phyloP scores from a whole-genome alignment of 306 rosid species.

The Fagus sylvatica region DNA sequence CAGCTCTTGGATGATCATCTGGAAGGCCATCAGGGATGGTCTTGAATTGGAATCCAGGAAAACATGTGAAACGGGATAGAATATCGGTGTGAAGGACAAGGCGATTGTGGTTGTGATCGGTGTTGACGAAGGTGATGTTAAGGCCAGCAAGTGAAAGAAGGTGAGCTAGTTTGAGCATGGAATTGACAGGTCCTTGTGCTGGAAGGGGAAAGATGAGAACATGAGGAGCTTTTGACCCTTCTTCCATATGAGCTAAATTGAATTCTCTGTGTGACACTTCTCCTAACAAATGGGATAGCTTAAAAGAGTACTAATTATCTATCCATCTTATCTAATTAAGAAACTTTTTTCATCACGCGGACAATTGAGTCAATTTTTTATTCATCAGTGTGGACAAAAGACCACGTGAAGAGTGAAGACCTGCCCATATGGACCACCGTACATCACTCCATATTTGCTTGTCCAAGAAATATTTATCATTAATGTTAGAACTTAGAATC shows the following conservation, averaged over 20 bases:
- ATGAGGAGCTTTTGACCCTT: not conserved
- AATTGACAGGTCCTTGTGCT: conserved; percentile 34
- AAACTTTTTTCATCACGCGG: too few species aligned
- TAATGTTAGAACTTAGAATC: too few species aligned
- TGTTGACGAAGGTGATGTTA: conserved; percentile 38
- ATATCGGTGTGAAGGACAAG: conserved; percentile 13
- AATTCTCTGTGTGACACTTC: too few species aligned
- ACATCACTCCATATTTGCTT: too few species aligned
- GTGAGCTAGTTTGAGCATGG: conserved; percentile 42
- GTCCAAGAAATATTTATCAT: too few species aligned
- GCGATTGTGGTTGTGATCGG: conserved; percentile 19
- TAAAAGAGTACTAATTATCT: too few species aligned
- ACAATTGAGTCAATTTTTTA: too few species aligned
- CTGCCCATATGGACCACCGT: too few species aligned
- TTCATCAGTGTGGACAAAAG: too few species aligned
- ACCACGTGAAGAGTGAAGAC: too few species aligned
- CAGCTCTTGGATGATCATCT: not conserved
- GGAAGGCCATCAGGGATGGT: conserved; percentile 41
- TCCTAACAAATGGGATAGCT: too few species aligned
- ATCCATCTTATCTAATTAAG: too few species aligned
- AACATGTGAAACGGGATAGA: conserved; percentile 6
- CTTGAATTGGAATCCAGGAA: conserved; percentile 32
- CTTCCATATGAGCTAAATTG: not conserved
- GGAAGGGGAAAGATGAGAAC: conserved; percentile 36
- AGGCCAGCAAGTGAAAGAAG: conserved; percentile 28